Evolutionary conservation across 208 protist genomes (phyloP), one percentile per base, ranked within the genome.

Genomic region (Wallacemonas sp.): DNA sequence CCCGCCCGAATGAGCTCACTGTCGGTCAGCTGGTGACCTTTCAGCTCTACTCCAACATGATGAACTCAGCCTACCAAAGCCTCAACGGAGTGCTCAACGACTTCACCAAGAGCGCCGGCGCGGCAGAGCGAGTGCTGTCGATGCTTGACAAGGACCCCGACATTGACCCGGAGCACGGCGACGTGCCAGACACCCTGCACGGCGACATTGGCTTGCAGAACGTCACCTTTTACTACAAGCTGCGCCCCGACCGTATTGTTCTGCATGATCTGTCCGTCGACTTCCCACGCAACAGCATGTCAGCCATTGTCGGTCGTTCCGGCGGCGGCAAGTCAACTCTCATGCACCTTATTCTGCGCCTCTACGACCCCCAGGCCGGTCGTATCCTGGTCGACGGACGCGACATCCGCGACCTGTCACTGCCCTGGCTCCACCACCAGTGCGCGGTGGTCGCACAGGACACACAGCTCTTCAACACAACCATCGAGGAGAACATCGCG

Each of bases 401-500:
- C 59, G 63, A 72, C 46, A 58, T 81, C n/a, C 68, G 63, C 37
- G 66, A 66, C 41, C n/a, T 85, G 15, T 70, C 63, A 2, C 62
- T 81, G 21, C 37, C 53, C 13, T 80, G 70, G 45, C 75, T 75
- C 71, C 79, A 79, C 57, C 69, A 78, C 21, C 73, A 82, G 13
- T 79, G 99, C 13, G 76, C 90, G n/a, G 98, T 99, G 39, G 99
- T 99, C 58, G 98, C 98, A 27, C 98, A 99, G 78, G 95, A 98
- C 75, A 95, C 97, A 15, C 73, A 98, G n/a, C 72, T 99, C 33
- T 98, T 99, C 74, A 75, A 76, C 22, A 96, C 93, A 58, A 94
- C 94, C 29, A 72, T 99, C 10, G 67, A 96, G 38, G 63, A 70
- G 15, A 95, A 93, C 65, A 71, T 95, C 37, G 68, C 54, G 33